Evolutionary conservation across 2,329 filamentous ascomycete species (phyloP).

Genomic region (Fusarium sterilihyphosum): DNA sequence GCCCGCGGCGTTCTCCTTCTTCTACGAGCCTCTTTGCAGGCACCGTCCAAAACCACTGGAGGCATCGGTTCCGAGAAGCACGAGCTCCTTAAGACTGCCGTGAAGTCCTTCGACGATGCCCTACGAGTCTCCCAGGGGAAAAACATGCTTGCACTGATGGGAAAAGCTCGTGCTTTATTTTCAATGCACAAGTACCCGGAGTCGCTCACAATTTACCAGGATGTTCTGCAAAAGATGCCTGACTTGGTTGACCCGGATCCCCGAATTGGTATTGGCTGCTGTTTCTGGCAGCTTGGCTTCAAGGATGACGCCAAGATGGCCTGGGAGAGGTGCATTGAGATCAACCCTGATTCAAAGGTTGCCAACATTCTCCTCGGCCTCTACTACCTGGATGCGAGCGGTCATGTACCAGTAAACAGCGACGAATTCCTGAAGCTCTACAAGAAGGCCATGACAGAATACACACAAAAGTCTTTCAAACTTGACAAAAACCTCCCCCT

Average conservation of each 20-base stretch:
- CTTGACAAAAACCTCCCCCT: conserved; percentile 90
- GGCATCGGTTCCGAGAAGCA: conserved; percentile 77
- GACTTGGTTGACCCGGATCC: conserved; percentile 92
- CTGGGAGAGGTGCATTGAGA: conserved; percentile 87
- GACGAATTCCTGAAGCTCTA: conserved; percentile 86
- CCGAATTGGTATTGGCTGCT: conserved; percentile 94
- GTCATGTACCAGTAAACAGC: conserved; percentile 83
- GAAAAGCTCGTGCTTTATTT: conserved; percentile 86
- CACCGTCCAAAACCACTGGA: conserved; percentile 74
- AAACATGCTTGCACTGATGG: conserved; percentile 93
- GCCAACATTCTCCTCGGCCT: conserved; percentile 90
- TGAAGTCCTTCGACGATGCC: conserved; percentile 96
- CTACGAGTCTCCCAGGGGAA: conserved; percentile 83
- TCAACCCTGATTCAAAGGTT: conserved; percentile 84
- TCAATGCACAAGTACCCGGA: conserved; percentile 88
- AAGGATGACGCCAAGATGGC: conserved; percentile 91
- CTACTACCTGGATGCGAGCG: conserved; percentile 88
- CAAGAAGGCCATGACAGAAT: conserved; percentile 93
- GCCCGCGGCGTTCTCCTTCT: conserved; percentile 90
- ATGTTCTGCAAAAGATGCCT: conserved; percentile 85
- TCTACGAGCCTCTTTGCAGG: conserved; percentile 84
- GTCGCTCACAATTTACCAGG: conserved; percentile 85
- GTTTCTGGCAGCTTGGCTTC: conserved; percentile 95
- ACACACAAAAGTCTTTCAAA: conserved; percentile 94
- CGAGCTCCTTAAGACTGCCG: conserved; percentile 83